Conservation (phyloP, 2,329 filamentous ascomycete species). For the Pezicula neosporulosa region DNA sequence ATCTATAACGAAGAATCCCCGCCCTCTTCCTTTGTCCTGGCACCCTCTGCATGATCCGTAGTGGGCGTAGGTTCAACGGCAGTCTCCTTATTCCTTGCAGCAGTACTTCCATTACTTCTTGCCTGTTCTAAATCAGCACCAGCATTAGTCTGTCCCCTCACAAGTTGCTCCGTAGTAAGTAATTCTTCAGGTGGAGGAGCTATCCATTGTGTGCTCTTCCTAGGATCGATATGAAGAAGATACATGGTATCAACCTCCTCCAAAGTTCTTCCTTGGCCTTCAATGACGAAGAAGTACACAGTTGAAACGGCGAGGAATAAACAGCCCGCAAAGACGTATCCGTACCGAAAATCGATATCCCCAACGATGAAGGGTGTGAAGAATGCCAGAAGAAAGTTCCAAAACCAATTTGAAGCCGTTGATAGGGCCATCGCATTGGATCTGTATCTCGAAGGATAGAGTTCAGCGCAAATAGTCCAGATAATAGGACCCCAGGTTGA, state of each 20-base stretch:
- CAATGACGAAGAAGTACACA: constrained; percentile 13
- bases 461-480: constrained; percentile 64
- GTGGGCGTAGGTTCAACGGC: too few relatives aligned
- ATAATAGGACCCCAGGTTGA: constrained; percentile 64
- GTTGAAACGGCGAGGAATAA: constrained; percentile 55
- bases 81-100: not conserved
- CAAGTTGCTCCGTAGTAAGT: not conserved
- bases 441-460: constrained; percentile 59
- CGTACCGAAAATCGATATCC: constrained; percentile 56
- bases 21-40: too few relatives aligned
- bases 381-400: constrained; percentile 73
- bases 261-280: constrained; percentile 43
- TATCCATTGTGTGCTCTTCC: not conserved
- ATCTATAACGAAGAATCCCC: too few relatives aligned
- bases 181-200: not conserved
- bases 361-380: constrained; percentile 75
- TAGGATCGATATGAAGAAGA: constrained; percentile 7
- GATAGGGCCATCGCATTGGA: constrained; percentile 56
- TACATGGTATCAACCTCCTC: constrained; percentile 18
- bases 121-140: not conserved
- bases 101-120: not conserved
- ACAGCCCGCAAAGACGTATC: constrained; percentile 71
- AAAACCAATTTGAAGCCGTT: constrained; percentile 56
- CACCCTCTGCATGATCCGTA: too few relatives aligned
- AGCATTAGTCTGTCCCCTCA: not conserved